These are phyloP conservation scores for Cutaneotrichosporon curvatum DNA, from an alignment of 1,284 basidiomycete species.

Conservation along the genomic window DNA sequence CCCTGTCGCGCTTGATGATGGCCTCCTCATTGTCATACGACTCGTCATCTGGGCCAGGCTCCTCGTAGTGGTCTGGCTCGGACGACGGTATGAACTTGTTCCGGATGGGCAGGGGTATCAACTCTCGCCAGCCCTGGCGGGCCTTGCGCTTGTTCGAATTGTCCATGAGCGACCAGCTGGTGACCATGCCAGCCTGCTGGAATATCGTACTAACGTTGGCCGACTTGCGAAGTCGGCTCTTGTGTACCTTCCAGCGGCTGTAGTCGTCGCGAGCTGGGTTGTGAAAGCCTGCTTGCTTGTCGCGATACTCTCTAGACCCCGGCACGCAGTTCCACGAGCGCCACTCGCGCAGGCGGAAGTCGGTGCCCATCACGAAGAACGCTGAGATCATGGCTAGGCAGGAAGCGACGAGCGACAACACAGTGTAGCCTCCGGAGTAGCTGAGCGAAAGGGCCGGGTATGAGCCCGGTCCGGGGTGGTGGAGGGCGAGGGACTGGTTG, in stretches of 20 bases:
- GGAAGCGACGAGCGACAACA: slow-evolving; percentile 47
- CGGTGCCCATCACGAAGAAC: slow-evolving; percentile 49
- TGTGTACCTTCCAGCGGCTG: slow-evolving; percentile 28
- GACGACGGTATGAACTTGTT: neutral
- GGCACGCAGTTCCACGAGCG: slow-evolving; percentile 27
- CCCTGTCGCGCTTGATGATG: slow-evolving; percentile 29
- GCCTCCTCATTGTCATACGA: slow-evolving; percentile 8
- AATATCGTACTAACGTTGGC: slow-evolving; percentile 25
- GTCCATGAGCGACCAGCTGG: slow-evolving; percentile 35
- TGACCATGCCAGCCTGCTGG: slow-evolving; percentile 23
- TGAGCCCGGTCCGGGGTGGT: slow-evolving; percentile 28
- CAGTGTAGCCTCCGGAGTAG: slow-evolving; percentile 46
- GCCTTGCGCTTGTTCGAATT: neutral
- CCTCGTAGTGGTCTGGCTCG: neutral
- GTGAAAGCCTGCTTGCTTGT: neutral
- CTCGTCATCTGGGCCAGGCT: neutral
- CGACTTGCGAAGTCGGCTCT: slow-evolving; percentile 16
- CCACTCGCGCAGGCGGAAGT: slow-evolving; percentile 20
- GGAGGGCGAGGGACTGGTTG: slow-evolving; percentile 46
- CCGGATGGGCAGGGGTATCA: neutral
- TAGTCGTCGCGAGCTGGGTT: slow-evolving; percentile 20
- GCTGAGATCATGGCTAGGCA: slow-evolving; percentile 47
- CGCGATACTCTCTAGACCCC: slow-evolving; percentile 1
- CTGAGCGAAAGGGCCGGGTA: slow-evolving; percentile 36
- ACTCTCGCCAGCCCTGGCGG: slow-evolving; percentile 3